Conservation (phyloP, 1,139 yeast species). For the Insectozyma bohioensis region DNA sequence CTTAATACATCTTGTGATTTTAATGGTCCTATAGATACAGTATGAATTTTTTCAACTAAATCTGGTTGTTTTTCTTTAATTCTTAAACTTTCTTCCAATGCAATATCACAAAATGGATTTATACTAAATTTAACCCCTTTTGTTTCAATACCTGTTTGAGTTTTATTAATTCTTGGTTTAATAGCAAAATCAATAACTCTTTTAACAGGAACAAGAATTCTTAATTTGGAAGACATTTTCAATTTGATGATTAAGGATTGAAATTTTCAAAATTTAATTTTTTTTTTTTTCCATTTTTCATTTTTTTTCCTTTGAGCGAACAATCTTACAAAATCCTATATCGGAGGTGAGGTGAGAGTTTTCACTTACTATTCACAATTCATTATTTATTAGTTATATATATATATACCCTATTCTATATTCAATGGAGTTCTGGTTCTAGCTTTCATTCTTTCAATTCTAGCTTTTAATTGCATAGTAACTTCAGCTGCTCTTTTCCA, state of each 20-base stretch:
- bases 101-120: constrained; percentile 97
- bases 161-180: constrained; percentile 87
- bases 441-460: constrained; percentile 89
- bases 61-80: constrained; percentile 68
- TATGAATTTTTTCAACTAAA: constrained; percentile 81
- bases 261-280: neutral
- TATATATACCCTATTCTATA: no score
- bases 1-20: constrained; percentile 88
- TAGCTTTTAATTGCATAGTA: constrained; percentile 77
- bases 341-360: neutral
- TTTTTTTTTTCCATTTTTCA: neutral
- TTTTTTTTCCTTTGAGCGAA: no score
- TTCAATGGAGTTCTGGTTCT: constrained; percentile 14
- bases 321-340: neutral
- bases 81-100: constrained; percentile 86
- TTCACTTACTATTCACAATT: neutral
- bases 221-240: constrained; percentile 54
- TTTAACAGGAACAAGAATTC: constrained; percentile 90
- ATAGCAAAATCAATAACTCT: constrained; percentile 93
- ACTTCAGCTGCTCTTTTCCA: constrained; percentile 93
- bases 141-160: constrained; percentile 83
- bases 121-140: constrained; percentile 91
- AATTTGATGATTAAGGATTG: constrained; percentile 1
- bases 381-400: no score
- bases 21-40: constrained; percentile 87